A percentile compares a stretch with the other conserved stretches of the same genome.
phyloP scores from a whole-genome alignment of 2,329 filamentous ascomycete species.

The Cladorrhinum sp. region DNA sequence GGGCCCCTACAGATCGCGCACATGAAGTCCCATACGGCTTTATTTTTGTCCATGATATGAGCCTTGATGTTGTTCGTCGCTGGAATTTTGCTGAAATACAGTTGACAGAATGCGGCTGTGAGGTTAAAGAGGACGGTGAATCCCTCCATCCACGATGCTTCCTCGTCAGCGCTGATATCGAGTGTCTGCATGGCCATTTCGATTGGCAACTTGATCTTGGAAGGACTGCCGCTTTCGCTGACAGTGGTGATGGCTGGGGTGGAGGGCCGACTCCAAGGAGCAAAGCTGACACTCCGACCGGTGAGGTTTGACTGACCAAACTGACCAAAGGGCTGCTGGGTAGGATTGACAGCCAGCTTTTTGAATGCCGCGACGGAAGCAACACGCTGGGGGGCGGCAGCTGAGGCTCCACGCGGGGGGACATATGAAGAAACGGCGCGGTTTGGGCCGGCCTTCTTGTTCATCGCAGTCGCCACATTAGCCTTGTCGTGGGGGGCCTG shows the following conservation, averaged over 20 bases:
- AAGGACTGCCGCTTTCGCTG: not conserved
- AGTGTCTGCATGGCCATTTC: not conserved
- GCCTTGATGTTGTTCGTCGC: conserved; percentile 20
- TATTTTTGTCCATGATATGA: conserved; percentile 19
- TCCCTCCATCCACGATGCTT: not conserved
- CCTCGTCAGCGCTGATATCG: not conserved
- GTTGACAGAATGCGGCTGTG: conserved; percentile 29
- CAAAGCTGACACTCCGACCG: not conserved
- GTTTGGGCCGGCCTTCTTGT: not conserved
- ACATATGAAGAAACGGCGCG: not conserved
- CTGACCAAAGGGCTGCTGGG: not conserved
- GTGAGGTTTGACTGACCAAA: not conserved
- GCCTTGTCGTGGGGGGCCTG: conserved; percentile 13
- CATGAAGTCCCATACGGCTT: conserved; percentile 37
- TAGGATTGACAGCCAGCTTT: too few relatives aligned
- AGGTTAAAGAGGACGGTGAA: conserved; percentile 18
- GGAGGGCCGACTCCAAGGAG: not conserved
- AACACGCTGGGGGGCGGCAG: not conserved
- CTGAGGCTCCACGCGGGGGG: too few relatives aligned
- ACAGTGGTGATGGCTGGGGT: not conserved
- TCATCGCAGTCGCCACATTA: not conserved
- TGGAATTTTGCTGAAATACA: conserved; percentile 15
- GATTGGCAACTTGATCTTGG: not conserved
- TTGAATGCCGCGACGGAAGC: not conserved
- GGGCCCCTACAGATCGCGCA: conserved; percentile 32